phyloP scores from a whole-genome alignment of 805 yeast species.

The Yarrowia osloensis region DNA sequence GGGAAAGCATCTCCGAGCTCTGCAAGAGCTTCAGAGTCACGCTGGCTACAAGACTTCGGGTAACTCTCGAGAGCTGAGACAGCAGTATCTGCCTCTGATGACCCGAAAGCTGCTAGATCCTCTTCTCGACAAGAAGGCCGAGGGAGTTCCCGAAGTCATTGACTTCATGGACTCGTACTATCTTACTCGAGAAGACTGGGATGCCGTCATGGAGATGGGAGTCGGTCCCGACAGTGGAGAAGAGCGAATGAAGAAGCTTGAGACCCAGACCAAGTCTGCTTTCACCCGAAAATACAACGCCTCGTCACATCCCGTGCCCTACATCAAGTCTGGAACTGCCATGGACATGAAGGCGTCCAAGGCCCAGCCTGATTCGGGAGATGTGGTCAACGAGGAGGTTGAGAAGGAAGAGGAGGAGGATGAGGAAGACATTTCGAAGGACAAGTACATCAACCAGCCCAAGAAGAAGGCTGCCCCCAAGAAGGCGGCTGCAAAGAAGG shows the following conservation, averaged over 20 bases:
- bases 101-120: conserved; percentile 61
- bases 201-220: conserved; percentile 76
- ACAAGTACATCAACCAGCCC: conserved; percentile 59
- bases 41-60: conserved; percentile 79
- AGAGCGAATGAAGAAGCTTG: conserved; percentile 59
- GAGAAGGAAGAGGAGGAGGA: conserved; percentile 46
- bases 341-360: conserved; percentile 27
- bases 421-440: conserved; percentile 58
- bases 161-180: conserved; percentile 81
- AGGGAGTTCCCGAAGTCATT: conserved; percentile 67
- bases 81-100: conserved; percentile 71
- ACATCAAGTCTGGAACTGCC: conserved; percentile 52
- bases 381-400: conserved; percentile 53
- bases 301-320: conserved; percentile 78
- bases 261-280: conserved; percentile 77
- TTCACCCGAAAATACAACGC: conserved; percentile 85
- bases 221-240: conserved; percentile 57
- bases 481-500: conserved; percentile 35
- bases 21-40: conserved; percentile 88
- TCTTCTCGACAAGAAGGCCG: conserved; percentile 55
- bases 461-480: conserved; percentile 42
- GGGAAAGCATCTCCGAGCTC: conserved; percentile 71
- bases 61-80: conserved; percentile 69
- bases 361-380: conserved; percentile 63
- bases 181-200: conserved; percentile 91